Evolutionary conservation across 768 basidiomycete species (phyloP).

Genomic region (Russula brevipes): DNA sequence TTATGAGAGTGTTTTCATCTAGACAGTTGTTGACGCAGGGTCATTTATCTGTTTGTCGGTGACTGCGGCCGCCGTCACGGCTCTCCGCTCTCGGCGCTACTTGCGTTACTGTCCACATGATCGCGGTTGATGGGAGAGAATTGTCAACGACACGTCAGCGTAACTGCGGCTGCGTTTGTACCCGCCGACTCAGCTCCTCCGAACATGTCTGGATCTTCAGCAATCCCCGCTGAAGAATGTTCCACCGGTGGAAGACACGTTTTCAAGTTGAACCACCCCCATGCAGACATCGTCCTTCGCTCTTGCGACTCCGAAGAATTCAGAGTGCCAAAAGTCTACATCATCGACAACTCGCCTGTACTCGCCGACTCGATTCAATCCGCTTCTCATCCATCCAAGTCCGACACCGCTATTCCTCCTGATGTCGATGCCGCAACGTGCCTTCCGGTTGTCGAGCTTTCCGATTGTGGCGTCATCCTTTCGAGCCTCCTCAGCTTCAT

Average conservation of each 20-base stretch:
- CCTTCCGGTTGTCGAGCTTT: constrained; percentile 1
- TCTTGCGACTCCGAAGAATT: constrained; percentile 8
- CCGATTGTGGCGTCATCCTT: constrained; percentile 7
- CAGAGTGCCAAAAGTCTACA: constrained; percentile 7
- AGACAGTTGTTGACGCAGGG: too few relatives aligned
- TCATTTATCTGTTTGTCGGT: too few relatives aligned
- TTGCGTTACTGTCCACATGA: too few relatives aligned
- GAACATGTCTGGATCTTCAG: neutral
- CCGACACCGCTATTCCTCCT: neutral
- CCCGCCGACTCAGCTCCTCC: neutral
- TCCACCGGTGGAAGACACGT: neutral
- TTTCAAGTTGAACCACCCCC: neutral
- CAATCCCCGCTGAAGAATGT: neutral
- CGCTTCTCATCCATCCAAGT: neutral
- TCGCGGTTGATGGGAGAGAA: too few relatives aligned
- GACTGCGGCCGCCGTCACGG: too few relatives aligned
- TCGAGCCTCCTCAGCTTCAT: constrained; percentile 17
- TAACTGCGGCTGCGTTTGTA: too few relatives aligned
- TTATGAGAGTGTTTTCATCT: too few relatives aligned
- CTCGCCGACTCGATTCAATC: constrained; percentile 26
- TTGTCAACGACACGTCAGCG: too few relatives aligned
- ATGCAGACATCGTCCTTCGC: constrained; percentile 10
- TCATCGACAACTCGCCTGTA: constrained; percentile 11
- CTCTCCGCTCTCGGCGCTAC: too few relatives aligned
- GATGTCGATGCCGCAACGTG: neutral